These are phyloP conservation scores for Betula pendula DNA, from an alignment of 306 rosid genomes.

Conservation along the genomic window DNA sequence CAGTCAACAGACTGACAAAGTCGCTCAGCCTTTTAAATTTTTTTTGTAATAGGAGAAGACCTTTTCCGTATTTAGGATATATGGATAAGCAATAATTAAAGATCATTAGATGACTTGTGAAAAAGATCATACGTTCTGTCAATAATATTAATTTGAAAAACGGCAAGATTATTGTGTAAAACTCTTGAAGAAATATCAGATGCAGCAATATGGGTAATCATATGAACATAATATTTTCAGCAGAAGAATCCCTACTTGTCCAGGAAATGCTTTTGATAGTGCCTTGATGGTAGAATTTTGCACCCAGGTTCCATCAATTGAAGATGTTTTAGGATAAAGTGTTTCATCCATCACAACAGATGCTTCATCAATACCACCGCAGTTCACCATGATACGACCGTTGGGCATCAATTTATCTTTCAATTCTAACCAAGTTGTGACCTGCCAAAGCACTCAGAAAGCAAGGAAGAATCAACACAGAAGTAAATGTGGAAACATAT, in stretches of 20 bases:
- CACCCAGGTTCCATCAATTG: constrained; percentile 50
- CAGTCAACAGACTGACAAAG: neutral
- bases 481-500: constrained; percentile 13
- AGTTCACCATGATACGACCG: constrained; percentile 91
- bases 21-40: neutral
- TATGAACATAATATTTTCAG: constrained; percentile 15
- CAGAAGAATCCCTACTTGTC: constrained; percentile 57
- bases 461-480: neutral
- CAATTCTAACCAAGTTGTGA: constrained; percentile 69
- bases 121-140: neutral
- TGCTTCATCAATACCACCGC: constrained; percentile 69
- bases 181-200: constrained; percentile 14
- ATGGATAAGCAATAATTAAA: neutral
- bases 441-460: constrained; percentile 38
- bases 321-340: constrained; percentile 26
- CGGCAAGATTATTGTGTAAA: neutral
- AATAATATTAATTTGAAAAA: neutral
- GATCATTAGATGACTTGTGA: neutral
- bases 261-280: constrained; percentile 71
- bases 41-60: neutral
- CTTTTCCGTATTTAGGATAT: neutral
- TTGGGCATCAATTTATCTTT: constrained; percentile 56
- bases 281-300: constrained; percentile 61
- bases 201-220: neutral
- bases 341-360: constrained; percentile 33